Percentiles rank a stretch among this genome's conserved stretches.
These are phyloP conservation scores for Gossypium longicalyx DNA, from an alignment of 345 rosid genomes.

Conservation along the genomic window DNA sequence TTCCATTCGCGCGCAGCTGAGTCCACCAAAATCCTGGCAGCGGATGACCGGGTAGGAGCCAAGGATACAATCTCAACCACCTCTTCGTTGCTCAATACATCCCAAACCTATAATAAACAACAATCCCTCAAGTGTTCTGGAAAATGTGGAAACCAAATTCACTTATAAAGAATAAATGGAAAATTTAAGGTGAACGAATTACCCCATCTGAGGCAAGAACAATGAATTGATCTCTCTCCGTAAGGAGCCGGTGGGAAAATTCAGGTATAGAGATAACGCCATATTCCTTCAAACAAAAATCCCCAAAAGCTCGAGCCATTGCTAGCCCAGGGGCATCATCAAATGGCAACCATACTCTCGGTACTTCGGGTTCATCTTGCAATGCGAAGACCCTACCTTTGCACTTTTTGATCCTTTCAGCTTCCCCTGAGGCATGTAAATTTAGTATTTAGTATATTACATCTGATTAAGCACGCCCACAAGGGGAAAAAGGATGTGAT, in stretches of 20 bases:
- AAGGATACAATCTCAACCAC: conserved; percentile 87
- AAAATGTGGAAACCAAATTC: background rate
- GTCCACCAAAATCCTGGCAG: conserved; percentile 81
- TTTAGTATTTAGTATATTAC: conserved; percentile 11
- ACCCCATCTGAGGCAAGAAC: conserved; percentile 99
- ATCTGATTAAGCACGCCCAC: background rate
- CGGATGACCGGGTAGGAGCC: conserved; percentile 72
- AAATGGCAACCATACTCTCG: conserved; percentile 96
- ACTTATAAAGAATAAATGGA: background rate
- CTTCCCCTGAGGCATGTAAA: conserved; percentile 58
- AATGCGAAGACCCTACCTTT: conserved; percentile 96
- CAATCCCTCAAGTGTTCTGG: background rate
- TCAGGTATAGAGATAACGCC: conserved; percentile 96
- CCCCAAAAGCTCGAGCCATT: conserved; percentile 99
- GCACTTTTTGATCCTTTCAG: conserved; percentile 91
- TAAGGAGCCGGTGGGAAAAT: conserved; percentile 76
- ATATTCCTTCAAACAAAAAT: conserved; percentile 96
- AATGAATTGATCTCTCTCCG: conserved; percentile 87
- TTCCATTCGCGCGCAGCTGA: conserved; percentile 94
- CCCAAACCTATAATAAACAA: conserved; percentile 74
- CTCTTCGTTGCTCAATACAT: conserved; percentile 94
- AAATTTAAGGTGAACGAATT: conserved; percentile 19
- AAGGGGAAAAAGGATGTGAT: background rate
- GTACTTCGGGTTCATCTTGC: conserved; percentile 99
- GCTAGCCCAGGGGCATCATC: conserved; percentile 99